phyloP scores from a whole-genome alignment of 2,329 filamentous ascomycete genomes.

The Verticillium tricorpus region DNA sequence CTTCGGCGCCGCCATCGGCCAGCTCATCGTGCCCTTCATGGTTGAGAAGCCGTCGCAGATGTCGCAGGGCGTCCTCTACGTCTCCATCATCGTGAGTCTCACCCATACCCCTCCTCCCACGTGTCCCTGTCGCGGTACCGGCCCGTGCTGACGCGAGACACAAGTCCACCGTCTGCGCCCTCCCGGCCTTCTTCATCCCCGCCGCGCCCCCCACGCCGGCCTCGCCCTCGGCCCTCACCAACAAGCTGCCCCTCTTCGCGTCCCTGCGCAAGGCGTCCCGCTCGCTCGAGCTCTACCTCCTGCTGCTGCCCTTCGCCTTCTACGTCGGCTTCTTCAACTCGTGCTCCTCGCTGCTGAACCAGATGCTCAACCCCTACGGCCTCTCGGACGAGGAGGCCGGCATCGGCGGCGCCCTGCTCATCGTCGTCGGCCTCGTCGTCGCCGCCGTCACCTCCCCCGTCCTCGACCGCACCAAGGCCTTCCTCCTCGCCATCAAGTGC shows the following conservation, averaged over 20 bases:
- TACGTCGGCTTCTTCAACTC: slow-evolving; percentile 96
- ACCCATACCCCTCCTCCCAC: neutral
- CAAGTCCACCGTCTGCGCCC: slow-evolving; percentile 56
- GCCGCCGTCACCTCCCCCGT: slow-evolving; percentile 76
- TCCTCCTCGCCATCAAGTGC: slow-evolving; percentile 67
- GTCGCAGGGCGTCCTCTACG: slow-evolving; percentile 78
- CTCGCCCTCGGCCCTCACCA: slow-evolving; percentile 59
- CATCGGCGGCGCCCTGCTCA: slow-evolving; percentile 83
- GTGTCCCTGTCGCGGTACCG: neutral
- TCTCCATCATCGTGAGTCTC: slow-evolving; percentile 71
- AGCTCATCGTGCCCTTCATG: slow-evolving; percentile 80
- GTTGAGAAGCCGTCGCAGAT: slow-evolving; percentile 60
- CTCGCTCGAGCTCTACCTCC: slow-evolving; percentile 72
- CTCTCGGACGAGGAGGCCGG: slow-evolving; percentile 82
- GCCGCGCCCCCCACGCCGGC: slow-evolving; percentile 71
- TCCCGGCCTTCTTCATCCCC: slow-evolving; percentile 82
- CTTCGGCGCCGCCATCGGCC: slow-evolving; percentile 81
- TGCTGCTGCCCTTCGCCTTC: slow-evolving; percentile 74
- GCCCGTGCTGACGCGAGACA: slow-evolving; percentile 6
- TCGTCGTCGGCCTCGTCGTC: slow-evolving; percentile 77
- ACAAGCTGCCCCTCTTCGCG: slow-evolving; percentile 46
- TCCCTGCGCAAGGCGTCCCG: slow-evolving; percentile 49
- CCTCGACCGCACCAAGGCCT: slow-evolving; percentile 79
- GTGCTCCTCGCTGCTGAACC: slow-evolving; percentile 80
- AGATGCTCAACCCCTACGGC: slow-evolving; percentile 82